Base-by-base conservation (phyloP, 192 early-diverging fungal species). In the Diversispora eburnea region DNA sequence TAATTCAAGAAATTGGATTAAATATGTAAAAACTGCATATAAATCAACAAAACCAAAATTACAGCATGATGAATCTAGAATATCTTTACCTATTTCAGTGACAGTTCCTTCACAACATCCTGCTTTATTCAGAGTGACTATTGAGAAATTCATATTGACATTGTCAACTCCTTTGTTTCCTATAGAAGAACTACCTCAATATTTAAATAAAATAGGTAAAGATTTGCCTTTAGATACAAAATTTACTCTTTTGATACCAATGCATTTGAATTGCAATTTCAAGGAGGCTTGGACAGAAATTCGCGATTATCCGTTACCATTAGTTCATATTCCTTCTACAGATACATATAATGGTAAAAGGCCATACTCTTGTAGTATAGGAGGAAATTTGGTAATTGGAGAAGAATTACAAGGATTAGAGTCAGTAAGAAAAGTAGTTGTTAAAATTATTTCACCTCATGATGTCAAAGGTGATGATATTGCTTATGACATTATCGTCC, bases 291-390 rank as follows among this genome's bases (percentile, higher is more conserved):
- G 73, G 76, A 75, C 62, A 0, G 73, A 81, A 57, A 39, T 84
- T 8, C 67, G 82, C 43, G 82, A 84, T 54, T 81, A 81, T 71
- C 82, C 82, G 0, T 33, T 81, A 8, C 82, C 82, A 4, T 76
- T 81, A 25, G n/a, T 77, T 0, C 73, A 82, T 43, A 78, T 84
- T 17, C 80, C 82, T 3, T 60, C 74, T n/a, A 64, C 17, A 12
- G 33, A 25, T 33, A 15, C 4, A 20, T 8, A 7, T 46, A 17
- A 72, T 6, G 52, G 52, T 45, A 43, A 41, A 8, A 47, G 72
- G 7, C 7, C 33, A n/a, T 69, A 58, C 3, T 75, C 76, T 4
- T 84, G 76, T 73, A 46, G 67, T 22, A 41, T 84, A 1, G 67
- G 76, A 9, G 82, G 82, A 19, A 67, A 84, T 72, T 79, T 80